Evolutionary conservation across 345 rosid species (phyloP), one percentile per base, ranked within the genome.

Genomic region (Salix dunnii): DNA sequence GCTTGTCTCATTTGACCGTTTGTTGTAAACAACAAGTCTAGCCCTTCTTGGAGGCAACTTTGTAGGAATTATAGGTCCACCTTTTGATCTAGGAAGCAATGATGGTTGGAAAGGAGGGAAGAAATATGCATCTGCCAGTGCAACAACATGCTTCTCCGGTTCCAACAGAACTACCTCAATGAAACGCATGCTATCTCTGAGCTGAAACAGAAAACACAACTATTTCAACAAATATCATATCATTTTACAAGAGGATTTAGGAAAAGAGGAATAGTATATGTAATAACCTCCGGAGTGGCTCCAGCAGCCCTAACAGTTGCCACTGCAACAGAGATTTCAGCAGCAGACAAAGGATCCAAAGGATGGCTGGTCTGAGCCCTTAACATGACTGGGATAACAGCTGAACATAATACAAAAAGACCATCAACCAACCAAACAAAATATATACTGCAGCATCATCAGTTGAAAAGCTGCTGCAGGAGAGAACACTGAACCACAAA

Each of bases 41-140:
- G 97, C 98, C 81, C 89, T 84, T 82, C 98, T 89, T 12, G 97
- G 88, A 82, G 97, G 98, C 77, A 94, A 90, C 85, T 91, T 94
- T 84, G 85, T 88, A 38, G 97, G 97, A 79, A 94, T 89, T 68
- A 92, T 70, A 42, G 96, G 94, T 33, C 96, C 98, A 76, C 91
- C 89, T 88, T 91, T 94, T 53, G 84, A 85, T 85, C 91, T 91
- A n/a, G 91, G 93, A 78, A 94, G 90, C 63, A 94, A 75, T 11
- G 98, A 94, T 72, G 97, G 94, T 80, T 94, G 97, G 86, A 94
- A 92, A 14, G 98, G 98, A 25, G 98, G 97, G 78, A 94, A 94
- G 81, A 94, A 94, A 81, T 94, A 91, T 63, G 97, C 97, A 88
- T 94, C 97, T 42, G 97, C 98, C 46, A 92, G 55, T 17, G 97